A percentile compares a stretch with the other conserved stretches of the same genome.
phyloP scores from a whole-genome alignment of 176 grass and related monocot species.

The sorghum (Sorghum bicolor) region DNA sequence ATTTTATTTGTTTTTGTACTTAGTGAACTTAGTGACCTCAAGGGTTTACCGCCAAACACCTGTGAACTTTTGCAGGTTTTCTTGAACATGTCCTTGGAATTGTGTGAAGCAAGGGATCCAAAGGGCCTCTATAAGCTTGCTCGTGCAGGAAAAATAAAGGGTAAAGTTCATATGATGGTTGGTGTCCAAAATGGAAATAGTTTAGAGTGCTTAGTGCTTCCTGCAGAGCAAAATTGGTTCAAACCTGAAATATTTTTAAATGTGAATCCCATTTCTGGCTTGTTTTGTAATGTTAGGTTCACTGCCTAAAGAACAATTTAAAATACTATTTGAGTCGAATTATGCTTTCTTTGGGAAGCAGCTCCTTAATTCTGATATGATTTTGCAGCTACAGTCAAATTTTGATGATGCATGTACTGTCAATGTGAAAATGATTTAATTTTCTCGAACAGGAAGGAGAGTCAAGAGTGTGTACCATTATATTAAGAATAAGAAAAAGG shows the following conservation, averaged over 20 bases:
- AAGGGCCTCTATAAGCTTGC: conserved; percentile 99
- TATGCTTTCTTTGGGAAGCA: not conserved
- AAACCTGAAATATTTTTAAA: not conserved
- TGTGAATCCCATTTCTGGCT: not conserved
- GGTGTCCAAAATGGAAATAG: not conserved
- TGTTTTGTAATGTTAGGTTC: not conserved
- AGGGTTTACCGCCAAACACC: not conserved
- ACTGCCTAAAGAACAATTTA: not conserved
- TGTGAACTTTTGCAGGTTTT: conserved; percentile 61
- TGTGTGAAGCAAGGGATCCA: conserved; percentile 90
- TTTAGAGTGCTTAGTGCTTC: not conserved
- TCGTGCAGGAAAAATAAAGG: conserved; percentile 93
- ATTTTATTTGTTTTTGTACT: not conserved
- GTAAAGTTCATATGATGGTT: conserved; percentile 40
- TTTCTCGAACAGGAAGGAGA: not conserved
- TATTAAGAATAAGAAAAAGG: not conserved
- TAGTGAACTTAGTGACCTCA: not conserved
- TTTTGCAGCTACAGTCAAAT: not conserved
- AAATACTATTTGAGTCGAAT: not conserved
- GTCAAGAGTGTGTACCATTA: not conserved
- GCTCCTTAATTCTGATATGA: not conserved
- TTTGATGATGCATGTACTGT: not conserved
- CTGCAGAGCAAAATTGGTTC: not conserved
- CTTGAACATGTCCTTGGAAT: conserved; percentile 95
- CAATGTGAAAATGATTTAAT: not conserved